Conservation (phyloP, 2,329 filamentous ascomycete genomes). For the Diaporthe sp. region DNA sequence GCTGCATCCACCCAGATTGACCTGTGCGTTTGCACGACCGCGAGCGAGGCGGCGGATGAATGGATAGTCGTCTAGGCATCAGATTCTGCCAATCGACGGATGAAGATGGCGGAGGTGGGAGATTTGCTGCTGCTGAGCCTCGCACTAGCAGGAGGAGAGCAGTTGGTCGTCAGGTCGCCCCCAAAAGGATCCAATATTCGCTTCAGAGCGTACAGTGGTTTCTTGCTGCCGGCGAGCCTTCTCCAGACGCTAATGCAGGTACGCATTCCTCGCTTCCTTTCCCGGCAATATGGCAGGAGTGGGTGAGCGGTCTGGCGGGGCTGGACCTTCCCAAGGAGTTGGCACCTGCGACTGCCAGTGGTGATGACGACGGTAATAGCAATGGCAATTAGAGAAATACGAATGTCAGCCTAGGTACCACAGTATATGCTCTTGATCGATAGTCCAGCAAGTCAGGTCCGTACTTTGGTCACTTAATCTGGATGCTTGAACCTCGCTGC, state of each 20-base stretch:
- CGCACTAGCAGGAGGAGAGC: not conserved
- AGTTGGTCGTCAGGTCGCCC: not conserved
- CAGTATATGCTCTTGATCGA: not conserved
- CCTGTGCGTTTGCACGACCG: not conserved
- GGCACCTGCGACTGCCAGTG: not conserved
- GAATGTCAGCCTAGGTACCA: not conserved
- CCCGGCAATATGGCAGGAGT: not conserved
- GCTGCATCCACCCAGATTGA: not conserved
- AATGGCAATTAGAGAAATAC: slow-evolving; percentile 17
- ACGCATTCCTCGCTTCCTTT: slow-evolving; percentile 10
- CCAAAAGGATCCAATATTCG: slow-evolving; percentile 19
- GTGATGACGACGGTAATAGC: not conserved
- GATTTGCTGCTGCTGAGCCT: slow-evolving; percentile 27
- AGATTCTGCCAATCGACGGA: not conserved
- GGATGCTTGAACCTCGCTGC: slow-evolving; percentile 2
- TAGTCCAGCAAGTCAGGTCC: not conserved
- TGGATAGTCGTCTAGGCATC: not conserved
- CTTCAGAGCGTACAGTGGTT: not conserved
- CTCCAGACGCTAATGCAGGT: slow-evolving; percentile 34
- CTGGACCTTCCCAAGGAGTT: slow-evolving; percentile 9
- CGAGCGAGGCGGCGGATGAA: not conserved
- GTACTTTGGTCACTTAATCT: not conserved
- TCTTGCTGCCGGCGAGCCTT: not conserved
- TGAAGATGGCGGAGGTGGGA: slow-evolving; percentile 1
- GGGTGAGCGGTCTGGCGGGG: slow-evolving; percentile 17